Percentiles rank a stretch among this genome's conserved stretches.
phyloP scores from a whole-genome alignment of 208 protist genomes.

The Leishmania lainsoni region DNA sequence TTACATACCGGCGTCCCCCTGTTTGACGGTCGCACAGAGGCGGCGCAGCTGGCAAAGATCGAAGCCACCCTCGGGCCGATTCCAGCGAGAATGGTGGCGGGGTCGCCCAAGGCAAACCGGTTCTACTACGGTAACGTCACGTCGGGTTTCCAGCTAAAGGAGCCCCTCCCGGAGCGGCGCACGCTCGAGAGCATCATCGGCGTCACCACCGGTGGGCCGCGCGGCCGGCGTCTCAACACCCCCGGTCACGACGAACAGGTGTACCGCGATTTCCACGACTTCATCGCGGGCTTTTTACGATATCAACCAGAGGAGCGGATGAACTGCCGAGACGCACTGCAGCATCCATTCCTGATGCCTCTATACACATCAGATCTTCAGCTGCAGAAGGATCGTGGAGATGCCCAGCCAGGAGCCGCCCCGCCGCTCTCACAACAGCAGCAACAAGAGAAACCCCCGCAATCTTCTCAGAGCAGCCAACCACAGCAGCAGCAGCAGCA shows the following conservation, averaged over 20 bases:
- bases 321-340: conserved; percentile 71
- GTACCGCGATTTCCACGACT: conserved; percentile 69
- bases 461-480: neutral
- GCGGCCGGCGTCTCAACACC: conserved; percentile 36
- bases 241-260: conserved; percentile 50
- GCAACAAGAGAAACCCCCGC: neutral
- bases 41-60: conserved; percentile 95
- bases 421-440: neutral
- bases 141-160: conserved; percentile 36
- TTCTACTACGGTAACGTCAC: conserved; percentile 53
- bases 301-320: conserved; percentile 74
- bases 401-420: neutral
- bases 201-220: conserved; percentile 52
- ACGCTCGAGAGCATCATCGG: conserved; percentile 52
- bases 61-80: conserved; percentile 78
- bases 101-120: conserved; percentile 51
- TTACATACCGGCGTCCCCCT: conserved; percentile 97
- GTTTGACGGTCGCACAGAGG: conserved; percentile 95
- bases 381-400: conserved; percentile 30
- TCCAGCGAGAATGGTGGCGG: conserved; percentile 62
- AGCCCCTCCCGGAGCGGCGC: conserved; percentile 37
- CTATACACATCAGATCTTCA: conserved; percentile 48
- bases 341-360: conserved; percentile 70
- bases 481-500: neutral
- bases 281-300: conserved; percentile 51